A percentile compares a stretch with the other conserved stretches of the same genome.
Evolutionary conservation across 805 yeast species (phyloP).

Genomic region (Candida andamanensis): DNA sequence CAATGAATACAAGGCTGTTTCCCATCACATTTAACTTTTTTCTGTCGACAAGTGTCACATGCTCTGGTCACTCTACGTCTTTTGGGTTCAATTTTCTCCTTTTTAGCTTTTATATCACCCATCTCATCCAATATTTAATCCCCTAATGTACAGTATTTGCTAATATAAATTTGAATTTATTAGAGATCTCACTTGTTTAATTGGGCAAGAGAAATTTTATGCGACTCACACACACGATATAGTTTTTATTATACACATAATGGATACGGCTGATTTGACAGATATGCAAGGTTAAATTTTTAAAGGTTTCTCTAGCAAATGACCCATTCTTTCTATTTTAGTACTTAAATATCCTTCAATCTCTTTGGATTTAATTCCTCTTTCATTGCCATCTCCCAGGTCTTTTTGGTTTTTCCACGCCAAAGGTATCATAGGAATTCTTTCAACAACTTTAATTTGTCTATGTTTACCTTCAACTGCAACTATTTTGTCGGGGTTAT

Average conservation of each 20-base stretch:
- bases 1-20: conserved; percentile 76
- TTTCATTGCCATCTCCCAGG: conserved; percentile 7
- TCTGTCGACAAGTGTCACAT: conserved; percentile 69
- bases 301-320: conserved; percentile 45
- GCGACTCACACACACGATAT: no score
- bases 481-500: conserved; percentile 91
- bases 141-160: no score
- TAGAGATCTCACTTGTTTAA: no score
- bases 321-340: conserved; percentile 97
- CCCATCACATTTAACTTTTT: conserved; percentile 79
- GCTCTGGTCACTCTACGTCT: conserved; percentile 68
- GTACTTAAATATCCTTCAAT: conserved; percentile 92
- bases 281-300: background rate
- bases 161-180: no score
- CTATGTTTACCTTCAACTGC: conserved; percentile 89
- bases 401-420: conserved; percentile 68
- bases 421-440: conserved; percentile 96
- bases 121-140: background rate
- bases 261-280: no score
- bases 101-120: background rate
- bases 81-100: conserved; percentile 26
- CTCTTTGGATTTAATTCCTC: conserved; percentile 77
- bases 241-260: no score
- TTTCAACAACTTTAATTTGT: conserved; percentile 68
- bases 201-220: no score